These are phyloP conservation scores for Yarrowia sp. DNA, from an alignment of 805 yeast genomes.

Conservation along the genomic window DNA sequence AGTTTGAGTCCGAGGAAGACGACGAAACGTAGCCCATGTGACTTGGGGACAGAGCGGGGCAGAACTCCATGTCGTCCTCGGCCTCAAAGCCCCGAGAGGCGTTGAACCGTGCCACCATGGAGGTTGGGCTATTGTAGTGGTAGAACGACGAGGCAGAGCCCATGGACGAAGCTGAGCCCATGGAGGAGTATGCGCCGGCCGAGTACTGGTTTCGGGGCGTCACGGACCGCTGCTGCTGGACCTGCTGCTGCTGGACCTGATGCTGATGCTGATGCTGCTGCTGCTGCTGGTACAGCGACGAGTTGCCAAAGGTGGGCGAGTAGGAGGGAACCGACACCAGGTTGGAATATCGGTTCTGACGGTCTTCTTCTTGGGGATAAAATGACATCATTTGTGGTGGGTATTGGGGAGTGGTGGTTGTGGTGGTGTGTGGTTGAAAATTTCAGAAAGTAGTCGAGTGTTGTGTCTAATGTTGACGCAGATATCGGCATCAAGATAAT, in stretches of 20 bases:
- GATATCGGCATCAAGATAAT: constrained; percentile 36
- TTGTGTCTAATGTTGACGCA: constrained; percentile 29
- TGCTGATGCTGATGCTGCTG: constrained; percentile 39
- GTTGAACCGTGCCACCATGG: constrained; percentile 53
- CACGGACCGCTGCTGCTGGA: constrained; percentile 35
- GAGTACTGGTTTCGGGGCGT: constrained; percentile 37
- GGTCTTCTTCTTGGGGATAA: constrained; percentile 35
- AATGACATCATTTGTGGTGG: constrained; percentile 33
- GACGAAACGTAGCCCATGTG: constrained; percentile 34
- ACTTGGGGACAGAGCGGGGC: constrained; percentile 54
- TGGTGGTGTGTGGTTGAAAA: neutral
- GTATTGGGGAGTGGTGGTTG: constrained; percentile 4
- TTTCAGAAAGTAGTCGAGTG: neutral
- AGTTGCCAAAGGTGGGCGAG: constrained; percentile 30
- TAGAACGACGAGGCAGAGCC: constrained; percentile 36
- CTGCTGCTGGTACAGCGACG: constrained; percentile 37
- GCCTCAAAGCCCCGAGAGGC: constrained; percentile 72
- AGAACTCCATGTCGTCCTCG: constrained; percentile 76
- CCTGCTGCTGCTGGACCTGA: constrained; percentile 25
- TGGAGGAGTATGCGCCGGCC: constrained; percentile 33
- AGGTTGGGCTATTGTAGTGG: constrained; percentile 16
- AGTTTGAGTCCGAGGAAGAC: constrained; percentile 30
- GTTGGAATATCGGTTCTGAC: constrained; percentile 36
- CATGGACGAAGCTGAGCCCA: constrained; percentile 35
- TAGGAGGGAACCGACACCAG: constrained; percentile 35